A percentile compares a stretch with the other conserved stretches of the same genome.
phyloP scores from a whole-genome alignment of 2,329 filamentous ascomycete species.

The Stachybotrys elegans region DNA sequence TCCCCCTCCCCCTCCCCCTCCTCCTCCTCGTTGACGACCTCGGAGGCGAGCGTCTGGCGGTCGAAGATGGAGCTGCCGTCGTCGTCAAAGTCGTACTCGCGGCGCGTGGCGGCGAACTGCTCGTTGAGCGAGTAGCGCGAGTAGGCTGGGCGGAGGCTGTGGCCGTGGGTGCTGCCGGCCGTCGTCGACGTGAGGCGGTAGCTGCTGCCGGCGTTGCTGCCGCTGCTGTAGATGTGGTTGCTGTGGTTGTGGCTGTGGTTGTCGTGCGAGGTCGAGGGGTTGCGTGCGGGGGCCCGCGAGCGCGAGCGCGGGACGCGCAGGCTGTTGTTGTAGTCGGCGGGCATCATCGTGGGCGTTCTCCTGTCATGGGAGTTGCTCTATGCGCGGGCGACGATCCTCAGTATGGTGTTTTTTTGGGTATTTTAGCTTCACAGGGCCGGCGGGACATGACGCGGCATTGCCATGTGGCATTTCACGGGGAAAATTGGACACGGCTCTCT shows the following conservation, averaged over 20 bases:
- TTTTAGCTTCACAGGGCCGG: no score
- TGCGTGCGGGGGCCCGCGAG: background rate
- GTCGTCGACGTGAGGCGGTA: slow-evolving; percentile 15
- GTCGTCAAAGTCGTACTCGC: slow-evolving; percentile 41
- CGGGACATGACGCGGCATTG: no score
- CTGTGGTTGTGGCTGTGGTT: background rate
- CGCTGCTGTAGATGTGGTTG: no score
- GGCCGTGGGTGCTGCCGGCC: slow-evolving; percentile 14
- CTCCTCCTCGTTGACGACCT: slow-evolving; percentile 8
- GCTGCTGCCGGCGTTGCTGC: background rate
- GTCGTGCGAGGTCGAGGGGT: background rate
- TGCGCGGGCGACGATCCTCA: no score
- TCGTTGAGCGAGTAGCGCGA: slow-evolving; percentile 43
- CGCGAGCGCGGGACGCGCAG: slow-evolving; percentile 23
- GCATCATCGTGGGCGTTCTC: no score
- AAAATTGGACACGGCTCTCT: no score
- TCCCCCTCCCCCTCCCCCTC: slow-evolving; percentile 5
- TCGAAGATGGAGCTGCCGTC: slow-evolving; percentile 40
- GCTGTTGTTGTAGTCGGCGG: slow-evolving; percentile 15
- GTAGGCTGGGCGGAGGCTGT: slow-evolving; percentile 26
- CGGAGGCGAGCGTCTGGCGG: slow-evolving; percentile 19
- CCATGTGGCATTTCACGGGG: no score
- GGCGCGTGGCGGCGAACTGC: slow-evolving; percentile 41
- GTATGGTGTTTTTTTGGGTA: no score
- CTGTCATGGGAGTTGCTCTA: no score